Base-by-base conservation (phyloP, 495 filamentous ascomycete genomes). In the Bacidia rubella region DNA sequence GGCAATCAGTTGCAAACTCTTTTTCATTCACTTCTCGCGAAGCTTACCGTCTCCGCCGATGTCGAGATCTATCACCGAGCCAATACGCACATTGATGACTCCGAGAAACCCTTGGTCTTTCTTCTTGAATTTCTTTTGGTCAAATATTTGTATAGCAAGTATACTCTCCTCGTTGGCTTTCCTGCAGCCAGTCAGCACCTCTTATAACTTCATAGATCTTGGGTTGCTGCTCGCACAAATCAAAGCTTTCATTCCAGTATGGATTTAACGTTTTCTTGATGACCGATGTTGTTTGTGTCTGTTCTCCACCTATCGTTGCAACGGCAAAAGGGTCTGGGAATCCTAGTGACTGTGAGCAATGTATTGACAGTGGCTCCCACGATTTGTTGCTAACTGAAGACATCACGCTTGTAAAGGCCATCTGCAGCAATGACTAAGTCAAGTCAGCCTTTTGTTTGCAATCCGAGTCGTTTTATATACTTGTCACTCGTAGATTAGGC, bases 101-200 rank as follows among this genome's bases (percentile, higher is more conserved):
- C 92, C 92, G 20, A 98, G 78, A 60, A 98, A 98, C 1, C 92
- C 92, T 65, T 98, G 92, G 61, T 97, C 92, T 86, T 97, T 98
- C 77, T 98, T 98, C 73, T 98, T 98, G 74, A 97, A 98, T 68
- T 98, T 98, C 74, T 96, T 97, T 67, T 98, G 92, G 65, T 98
- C 92, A 62, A 98, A 98, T 44, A 98, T 95, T 65, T 98, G 92
- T 40, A 98, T 88, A 19, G 90, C 90, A 20, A 98, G 78, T 59
- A 97, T 96, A 63, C 88, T 95, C 59, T 95, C 89, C 62, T 97
- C 92, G 46, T 80, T 86, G 52, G 84, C 90, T 66, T 74, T 74
- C 70, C 90, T 96, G 64, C 9, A 20, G 7, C 20, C 21, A 32
- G 21, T 60, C 27, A 61, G 54, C 48, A 19, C 29, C 22, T 27